phyloP scores from a whole-genome alignment of 331 rosid genomes.

The Erythrophleum ivorense region DNA sequence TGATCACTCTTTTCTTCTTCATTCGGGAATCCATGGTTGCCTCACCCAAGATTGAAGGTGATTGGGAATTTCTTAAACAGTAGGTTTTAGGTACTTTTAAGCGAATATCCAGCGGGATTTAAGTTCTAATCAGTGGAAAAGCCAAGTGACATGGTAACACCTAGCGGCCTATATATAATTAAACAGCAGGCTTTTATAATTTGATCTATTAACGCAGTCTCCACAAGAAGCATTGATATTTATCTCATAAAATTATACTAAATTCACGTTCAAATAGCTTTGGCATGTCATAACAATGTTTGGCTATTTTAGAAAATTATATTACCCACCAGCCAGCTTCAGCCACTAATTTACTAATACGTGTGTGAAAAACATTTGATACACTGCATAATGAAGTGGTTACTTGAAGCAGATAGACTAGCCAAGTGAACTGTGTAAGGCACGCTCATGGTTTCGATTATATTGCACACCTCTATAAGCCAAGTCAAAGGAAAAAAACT shows the following conservation, averaged over 20 bases:
- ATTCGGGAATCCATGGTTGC: conserved; percentile 51
- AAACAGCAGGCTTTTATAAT: conserved; percentile 29
- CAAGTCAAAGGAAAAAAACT: background rate
- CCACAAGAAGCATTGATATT: background rate
- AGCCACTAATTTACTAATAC: background rate
- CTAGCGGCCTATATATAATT: conserved; percentile 45
- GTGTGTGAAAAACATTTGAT: background rate
- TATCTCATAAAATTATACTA: background rate
- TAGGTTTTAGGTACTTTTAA: background rate
- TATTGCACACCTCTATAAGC: background rate
- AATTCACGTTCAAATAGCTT: conserved; percentile 12
- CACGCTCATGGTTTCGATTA: background rate
- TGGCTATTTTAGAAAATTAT: background rate
- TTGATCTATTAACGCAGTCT: background rate
- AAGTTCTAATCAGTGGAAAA: background rate
- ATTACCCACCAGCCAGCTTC: background rate
- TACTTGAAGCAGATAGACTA: background rate
- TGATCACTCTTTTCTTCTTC: conserved; percentile 42
- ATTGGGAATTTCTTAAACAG: background rate
- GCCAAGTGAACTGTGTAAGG: background rate
- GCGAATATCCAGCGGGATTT: conserved; percentile 13
- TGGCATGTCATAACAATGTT: background rate
- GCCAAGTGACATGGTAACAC: conserved; percentile 28
- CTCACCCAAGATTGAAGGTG: background rate
- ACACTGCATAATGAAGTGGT: background rate